Evolutionary conservation across 2,329 filamentous ascomycete species (phyloP).

Genomic region (Fusarium sp.): DNA sequence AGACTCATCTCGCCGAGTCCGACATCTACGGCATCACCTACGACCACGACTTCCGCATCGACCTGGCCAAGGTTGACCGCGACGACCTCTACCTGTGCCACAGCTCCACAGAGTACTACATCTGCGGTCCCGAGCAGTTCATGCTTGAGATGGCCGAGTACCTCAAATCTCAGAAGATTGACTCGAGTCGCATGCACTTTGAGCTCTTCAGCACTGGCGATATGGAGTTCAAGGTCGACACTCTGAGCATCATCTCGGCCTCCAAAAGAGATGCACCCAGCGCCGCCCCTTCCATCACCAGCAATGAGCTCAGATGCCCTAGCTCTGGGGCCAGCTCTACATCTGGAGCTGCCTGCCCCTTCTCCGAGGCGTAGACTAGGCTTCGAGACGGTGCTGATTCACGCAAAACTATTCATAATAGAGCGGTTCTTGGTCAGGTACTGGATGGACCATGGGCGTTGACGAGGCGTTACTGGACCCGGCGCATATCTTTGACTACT

Average conservation of each 20-base stretch:
- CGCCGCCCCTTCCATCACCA: conserved; percentile 23
- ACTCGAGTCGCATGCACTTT: conserved; percentile 52
- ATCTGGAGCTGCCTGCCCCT: conserved; percentile 26
- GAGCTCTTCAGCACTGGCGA: conserved; percentile 60
- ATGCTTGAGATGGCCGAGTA: conserved; percentile 61
- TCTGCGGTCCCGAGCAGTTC: conserved; percentile 64
- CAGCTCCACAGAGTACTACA: conserved; percentile 60
- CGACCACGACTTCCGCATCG: conserved; percentile 54
- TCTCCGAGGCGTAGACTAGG: conserved; percentile 15
- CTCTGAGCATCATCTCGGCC: conserved; percentile 42
- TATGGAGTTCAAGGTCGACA: conserved; percentile 50
- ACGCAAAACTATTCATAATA: not conserved
- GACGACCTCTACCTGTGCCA: conserved; percentile 58
- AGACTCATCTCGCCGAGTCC: conserved; percentile 57
- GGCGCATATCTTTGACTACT: conserved; percentile 13
- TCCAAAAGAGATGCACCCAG: conserved; percentile 19
- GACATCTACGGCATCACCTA: conserved; percentile 56
- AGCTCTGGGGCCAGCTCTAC: conserved; percentile 30
- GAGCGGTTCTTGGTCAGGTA: conserved; percentile 11
- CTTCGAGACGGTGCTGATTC: not conserved
- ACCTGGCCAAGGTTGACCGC: conserved; percentile 55
- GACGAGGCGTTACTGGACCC: conserved; percentile 26
- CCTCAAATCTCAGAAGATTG: conserved; percentile 53
- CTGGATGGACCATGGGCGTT: conserved; percentile 10
- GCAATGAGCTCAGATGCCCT: conserved; percentile 28